Conservation (phyloP, 306 rosid genomes). For the Quercus glauca region DNA sequence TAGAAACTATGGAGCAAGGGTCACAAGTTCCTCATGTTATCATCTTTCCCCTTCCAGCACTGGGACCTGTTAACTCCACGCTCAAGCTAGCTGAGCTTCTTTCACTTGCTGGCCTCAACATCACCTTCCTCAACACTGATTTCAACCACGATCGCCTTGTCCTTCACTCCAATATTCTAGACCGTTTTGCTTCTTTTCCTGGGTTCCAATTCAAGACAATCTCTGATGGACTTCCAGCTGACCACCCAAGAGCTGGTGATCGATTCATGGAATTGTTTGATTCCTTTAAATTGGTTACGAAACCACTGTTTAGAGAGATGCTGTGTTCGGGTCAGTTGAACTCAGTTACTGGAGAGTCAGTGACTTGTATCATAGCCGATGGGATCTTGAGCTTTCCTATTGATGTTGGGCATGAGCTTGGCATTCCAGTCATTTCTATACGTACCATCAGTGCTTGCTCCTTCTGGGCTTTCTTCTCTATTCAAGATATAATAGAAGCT, state of each 20-base stretch:
- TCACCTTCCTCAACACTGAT: conserved; percentile 34
- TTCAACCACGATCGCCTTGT: conserved; percentile 20
- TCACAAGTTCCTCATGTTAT: conserved; percentile 7
- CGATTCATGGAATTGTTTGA: neutral
- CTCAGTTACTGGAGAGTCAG: no score
- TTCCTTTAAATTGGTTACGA: neutral
- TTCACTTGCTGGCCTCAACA: conserved; percentile 3
- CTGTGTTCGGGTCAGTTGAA: neutral
- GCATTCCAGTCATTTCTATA: no score
- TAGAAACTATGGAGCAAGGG: neutral
- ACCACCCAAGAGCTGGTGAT: neutral
- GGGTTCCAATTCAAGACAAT: conserved; percentile 30
- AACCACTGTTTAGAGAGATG: conserved; percentile 29
- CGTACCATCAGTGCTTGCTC: no score
- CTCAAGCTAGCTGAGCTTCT: conserved; percentile 44
- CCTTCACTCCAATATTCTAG: neutral
- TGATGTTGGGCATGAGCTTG: no score
- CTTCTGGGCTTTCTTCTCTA: no score
- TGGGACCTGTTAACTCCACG: conserved; percentile 34
- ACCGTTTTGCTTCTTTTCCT: conserved; percentile 19
- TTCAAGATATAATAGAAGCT: no score
- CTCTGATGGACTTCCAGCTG: conserved; percentile 30
- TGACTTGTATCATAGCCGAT: no score
- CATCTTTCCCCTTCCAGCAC: conserved; percentile 27
- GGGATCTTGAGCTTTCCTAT: no score